Evolutionary conservation across 495 filamentous ascomycete species (phyloP), one percentile per base, ranked within the genome.

Genomic region (Lasiosphaeriaceae sp.): DNA sequence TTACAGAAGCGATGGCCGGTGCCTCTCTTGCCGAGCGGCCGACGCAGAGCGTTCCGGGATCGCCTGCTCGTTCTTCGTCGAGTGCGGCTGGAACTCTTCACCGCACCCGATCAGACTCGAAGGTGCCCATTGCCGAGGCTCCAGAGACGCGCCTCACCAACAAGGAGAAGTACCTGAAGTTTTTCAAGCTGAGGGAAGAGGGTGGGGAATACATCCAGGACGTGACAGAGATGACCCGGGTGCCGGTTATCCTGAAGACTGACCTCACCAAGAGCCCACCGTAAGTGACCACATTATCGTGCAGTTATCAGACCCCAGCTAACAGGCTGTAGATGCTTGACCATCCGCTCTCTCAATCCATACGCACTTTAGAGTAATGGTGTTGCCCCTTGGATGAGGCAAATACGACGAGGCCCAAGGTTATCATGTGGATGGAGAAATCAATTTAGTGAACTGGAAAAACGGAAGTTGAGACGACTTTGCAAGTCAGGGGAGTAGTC

Each of bases 251-350:
- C 64, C 75, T 98, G 50, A 98, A 97, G 85, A 98, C 94, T 34
- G 94, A 98, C 74, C 81, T 98, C 64, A 90, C 81, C 78, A 98
- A 97, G 88, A 97, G 94, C 72, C 94, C 94, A 75, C 94, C 94
- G 90, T 97, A 88, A 78, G 93, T 89, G 62, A 21, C 57, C 26
- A 41, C 14, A 16, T 55, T 17, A 48, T 45, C 31, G 26, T 23
- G 37, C 59, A 2, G 34, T 47, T 26, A 12, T 24, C 2, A 26
- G 24, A 37, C 52, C 17, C 3, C 55, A 49, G 70, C 84, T 76
- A 77, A 80, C 57, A 54, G 52, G 55, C 43, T 60, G 14, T 59
- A 97, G 93, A 52, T 98, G 94, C 80, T 77, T 98, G 68, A 98
- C 94, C 7, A 97, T 98, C 68, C 91, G 94, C 52, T 96, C 94